A percentile compares a stretch with the other conserved stretches of the same genome.
Conservation (phyloP, 169 alveolate genomes). For the Plasmodium coatneyi region DNA sequence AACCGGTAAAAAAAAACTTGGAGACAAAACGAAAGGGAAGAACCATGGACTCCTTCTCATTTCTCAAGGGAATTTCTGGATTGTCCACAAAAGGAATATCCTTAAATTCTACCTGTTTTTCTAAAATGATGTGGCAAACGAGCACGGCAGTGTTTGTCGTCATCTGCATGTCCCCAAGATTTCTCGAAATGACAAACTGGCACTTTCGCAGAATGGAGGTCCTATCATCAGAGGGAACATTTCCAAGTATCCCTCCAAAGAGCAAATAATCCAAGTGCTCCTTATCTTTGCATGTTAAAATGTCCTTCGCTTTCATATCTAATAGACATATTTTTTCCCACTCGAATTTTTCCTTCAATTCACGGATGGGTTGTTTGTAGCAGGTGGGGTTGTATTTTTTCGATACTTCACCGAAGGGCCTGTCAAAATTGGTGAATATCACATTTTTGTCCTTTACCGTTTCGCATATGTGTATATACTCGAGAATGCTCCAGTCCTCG, state of each 20-base stretch:
- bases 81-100: slow-evolving; percentile 61
- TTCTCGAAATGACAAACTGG: slow-evolving; percentile 47
- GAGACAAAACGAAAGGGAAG: slow-evolving; percentile 80
- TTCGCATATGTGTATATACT: slow-evolving; percentile 77
- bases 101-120: slow-evolving; percentile 28
- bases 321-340: slow-evolving; percentile 36
- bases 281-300: slow-evolving; percentile 47
- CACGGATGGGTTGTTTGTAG: slow-evolving; percentile 34
- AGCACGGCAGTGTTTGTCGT: slow-evolving; percentile 79
- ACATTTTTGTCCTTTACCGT: slow-evolving; percentile 50
- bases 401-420: slow-evolving; percentile 41
- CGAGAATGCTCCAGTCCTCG: slow-evolving; percentile 76
- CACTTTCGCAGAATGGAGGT: slow-evolving; percentile 76
- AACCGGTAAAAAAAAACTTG: slow-evolving; percentile 62
- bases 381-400: slow-evolving; percentile 23
- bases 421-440: slow-evolving; percentile 68
- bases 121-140: slow-evolving; percentile 73
- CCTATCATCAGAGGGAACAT: slow-evolving; percentile 80
- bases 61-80: slow-evolving; percentile 40
- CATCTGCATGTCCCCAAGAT: slow-evolving; percentile 77
- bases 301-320: slow-evolving; percentile 56
- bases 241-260: slow-evolving; percentile 72
- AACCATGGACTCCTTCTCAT: slow-evolving; percentile 36
- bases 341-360: slow-evolving; percentile 31
- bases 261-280: slow-evolving; percentile 27